phyloP scores from a whole-genome alignment of 441 rosid genomes.

The Pelargonium fulgidum region DNA sequence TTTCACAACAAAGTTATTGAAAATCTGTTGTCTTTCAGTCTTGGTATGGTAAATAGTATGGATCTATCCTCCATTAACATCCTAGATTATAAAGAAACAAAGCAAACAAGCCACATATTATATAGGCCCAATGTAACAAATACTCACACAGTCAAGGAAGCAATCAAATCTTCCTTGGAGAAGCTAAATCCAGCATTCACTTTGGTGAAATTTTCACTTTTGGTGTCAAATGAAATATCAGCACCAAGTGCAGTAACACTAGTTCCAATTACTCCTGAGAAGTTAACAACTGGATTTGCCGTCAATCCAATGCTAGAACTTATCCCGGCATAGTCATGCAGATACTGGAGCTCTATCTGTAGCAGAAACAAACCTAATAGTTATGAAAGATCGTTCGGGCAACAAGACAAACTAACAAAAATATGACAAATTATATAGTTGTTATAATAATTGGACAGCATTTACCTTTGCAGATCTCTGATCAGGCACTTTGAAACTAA shows the following conservation, averaged over 20 bases:
- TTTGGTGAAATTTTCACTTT: slow-evolving; percentile 65
- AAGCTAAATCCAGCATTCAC: slow-evolving; percentile 69
- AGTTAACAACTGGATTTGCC: slow-evolving; percentile 70
- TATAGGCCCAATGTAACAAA: background rate
- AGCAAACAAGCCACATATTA: background rate
- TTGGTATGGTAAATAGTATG: slow-evolving; percentile 54
- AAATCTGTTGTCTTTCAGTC: slow-evolving; percentile 51
- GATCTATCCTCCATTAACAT: background rate
- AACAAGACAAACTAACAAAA: slow-evolving; percentile 7
- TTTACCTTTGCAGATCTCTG: slow-evolving; percentile 89
- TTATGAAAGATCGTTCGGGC: background rate
- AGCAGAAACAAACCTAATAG: slow-evolving; percentile 5
- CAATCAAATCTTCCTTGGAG: slow-evolving; percentile 55
- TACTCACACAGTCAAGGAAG: slow-evolving; percentile 71
- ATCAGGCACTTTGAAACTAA: slow-evolving; percentile 75
- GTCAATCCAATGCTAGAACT: slow-evolving; percentile 75
- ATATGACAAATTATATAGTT: slow-evolving; percentile 20
- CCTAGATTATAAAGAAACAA: background rate
- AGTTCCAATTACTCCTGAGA: slow-evolving; percentile 70
- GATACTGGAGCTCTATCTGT: slow-evolving; percentile 80
- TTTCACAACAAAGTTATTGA: background rate
- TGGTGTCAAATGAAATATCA: slow-evolving; percentile 72
- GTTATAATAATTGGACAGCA: slow-evolving; percentile 33
- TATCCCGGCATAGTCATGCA: slow-evolving; percentile 78
- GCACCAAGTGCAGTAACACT: slow-evolving; percentile 55